Conservation (phyloP, 2,329 filamentous ascomycete genomes). For the Fusarium irregulare region DNA sequence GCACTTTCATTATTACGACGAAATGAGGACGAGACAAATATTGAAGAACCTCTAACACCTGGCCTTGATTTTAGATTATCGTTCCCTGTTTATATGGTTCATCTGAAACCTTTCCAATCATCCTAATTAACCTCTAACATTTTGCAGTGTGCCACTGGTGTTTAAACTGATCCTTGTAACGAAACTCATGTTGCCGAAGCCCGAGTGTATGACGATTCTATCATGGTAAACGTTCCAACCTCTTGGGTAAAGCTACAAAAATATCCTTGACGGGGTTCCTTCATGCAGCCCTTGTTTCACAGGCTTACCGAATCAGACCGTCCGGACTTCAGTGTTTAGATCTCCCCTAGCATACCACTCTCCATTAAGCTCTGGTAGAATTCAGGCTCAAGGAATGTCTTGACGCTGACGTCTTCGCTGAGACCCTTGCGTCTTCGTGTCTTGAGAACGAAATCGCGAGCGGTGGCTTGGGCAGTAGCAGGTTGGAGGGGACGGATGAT, state of each 20-base stretch:
- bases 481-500: constrained; percentile 87
- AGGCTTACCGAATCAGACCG: constrained; percentile 7
- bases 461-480: constrained; percentile 87
- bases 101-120: constrained; percentile 26
- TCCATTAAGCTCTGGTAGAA: constrained; percentile 89
- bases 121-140: constrained; percentile 9
- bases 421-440: constrained; percentile 92
- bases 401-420: constrained; percentile 94
- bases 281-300: constrained; percentile 22
- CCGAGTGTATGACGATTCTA: constrained; percentile 27
- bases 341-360: constrained; percentile 81
- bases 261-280: constrained; percentile 16
- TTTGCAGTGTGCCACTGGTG: constrained; percentile 16
- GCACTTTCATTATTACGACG: constrained; percentile 11
- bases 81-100: constrained; percentile 23
- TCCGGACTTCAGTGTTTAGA: constrained; percentile 36
- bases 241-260: constrained; percentile 24
- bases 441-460: constrained; percentile 96
- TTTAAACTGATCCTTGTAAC: constrained; percentile 30
- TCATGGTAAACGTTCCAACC: constrained; percentile 28
- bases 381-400: constrained; percentile 96
- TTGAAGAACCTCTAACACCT: constrained; percentile 12
- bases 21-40: constrained; percentile 12
- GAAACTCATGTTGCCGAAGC: constrained; percentile 34
- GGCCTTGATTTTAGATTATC: constrained; percentile 27